Evolutionary conservation across 768 basidiomycete species (phyloP).

Genomic region (Kwoniella sp.): DNA sequence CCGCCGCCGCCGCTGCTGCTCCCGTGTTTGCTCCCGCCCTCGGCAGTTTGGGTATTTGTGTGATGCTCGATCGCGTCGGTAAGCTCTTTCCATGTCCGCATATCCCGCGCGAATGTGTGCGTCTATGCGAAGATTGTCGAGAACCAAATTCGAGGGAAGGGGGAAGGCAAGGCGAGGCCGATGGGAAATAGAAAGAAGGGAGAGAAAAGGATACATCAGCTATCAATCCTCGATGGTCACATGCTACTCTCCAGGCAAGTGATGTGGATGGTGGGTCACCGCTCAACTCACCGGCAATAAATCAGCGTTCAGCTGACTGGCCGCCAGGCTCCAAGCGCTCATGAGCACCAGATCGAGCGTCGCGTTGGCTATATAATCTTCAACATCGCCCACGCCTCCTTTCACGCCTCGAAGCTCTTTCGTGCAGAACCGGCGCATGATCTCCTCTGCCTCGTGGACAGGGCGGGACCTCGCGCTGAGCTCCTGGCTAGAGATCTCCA

Average conservation of each 20-base stretch:
- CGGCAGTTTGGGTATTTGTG: slow-evolving; percentile 37
- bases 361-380: slow-evolving; percentile 92
- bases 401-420: slow-evolving; percentile 69
- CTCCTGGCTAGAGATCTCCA: not conserved
- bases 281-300: slow-evolving; percentile 77
- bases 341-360: slow-evolving; percentile 80
- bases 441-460: slow-evolving; percentile 70
- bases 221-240: not conserved
- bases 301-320: slow-evolving; percentile 64
- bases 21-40: too few species aligned
- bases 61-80: slow-evolving; percentile 59
- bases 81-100: slow-evolving; percentile 62
- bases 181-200: not conserved
- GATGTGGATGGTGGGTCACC: too few species aligned
- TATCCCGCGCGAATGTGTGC: slow-evolving; percentile 93
- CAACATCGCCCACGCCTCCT: slow-evolving; percentile 76
- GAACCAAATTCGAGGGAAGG: slow-evolving; percentile 1
- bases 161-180: not conserved
- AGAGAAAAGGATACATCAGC: too few species aligned
- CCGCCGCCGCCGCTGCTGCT: too few species aligned
- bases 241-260: not conserved
- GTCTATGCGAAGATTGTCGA: too few species aligned
- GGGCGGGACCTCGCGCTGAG: slow-evolving; percentile 65
- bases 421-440: slow-evolving; percentile 84
- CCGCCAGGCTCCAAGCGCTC: slow-evolving; percentile 72